Percentiles rank a stretch among this genome's conserved stretches.
Conservation (phyloP, 2,329 filamentous ascomycete species). For the Blumeriella jaapii region DNA sequence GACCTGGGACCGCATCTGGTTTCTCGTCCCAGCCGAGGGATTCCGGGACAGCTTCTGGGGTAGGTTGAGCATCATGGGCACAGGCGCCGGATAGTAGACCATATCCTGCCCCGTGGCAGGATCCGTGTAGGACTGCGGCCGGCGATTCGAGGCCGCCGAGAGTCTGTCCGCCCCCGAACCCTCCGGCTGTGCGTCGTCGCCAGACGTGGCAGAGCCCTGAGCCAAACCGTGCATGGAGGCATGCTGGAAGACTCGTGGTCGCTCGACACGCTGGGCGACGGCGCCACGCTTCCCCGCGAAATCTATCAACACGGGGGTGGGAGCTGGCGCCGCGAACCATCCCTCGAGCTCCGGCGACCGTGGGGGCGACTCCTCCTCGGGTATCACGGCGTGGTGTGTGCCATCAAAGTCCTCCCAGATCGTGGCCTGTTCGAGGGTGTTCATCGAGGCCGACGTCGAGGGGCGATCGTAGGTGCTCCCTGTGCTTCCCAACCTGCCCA, state of each 20-base stretch:
- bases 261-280: not conserved
- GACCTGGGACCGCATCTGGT: slow-evolving; percentile 63
- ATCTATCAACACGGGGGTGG: not conserved
- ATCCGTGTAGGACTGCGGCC: slow-evolving; percentile 48
- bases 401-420: slow-evolving; percentile 77
- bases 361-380: slow-evolving; percentile 1
- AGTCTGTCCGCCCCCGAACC: slow-evolving; percentile 12
- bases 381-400: slow-evolving; percentile 44
- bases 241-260: not conserved
- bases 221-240: not conserved
- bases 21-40: slow-evolving; percentile 50
- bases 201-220: slow-evolving; percentile 3
- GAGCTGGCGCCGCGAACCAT: not conserved
- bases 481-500: slow-evolving; percentile 11
- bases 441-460: slow-evolving; percentile 20
- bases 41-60: slow-evolving; percentile 76
- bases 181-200: slow-evolving; percentile 6
- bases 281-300: too few relatives aligned
- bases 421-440: slow-evolving; percentile 51
- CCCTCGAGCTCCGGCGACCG: slow-evolving; percentile 5
- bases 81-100: slow-evolving; percentile 91
- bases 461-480: slow-evolving; percentile 15
- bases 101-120: slow-evolving; percentile 63
- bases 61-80: slow-evolving; percentile 85
- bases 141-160: slow-evolving; percentile 25